Percentiles rank a stretch among this genome's conserved stretches.
These are phyloP conservation scores for Rhipidocladum racemiflorum DNA, from an alignment of 176 grass and related monocot species.

Conservation along the genomic window DNA sequence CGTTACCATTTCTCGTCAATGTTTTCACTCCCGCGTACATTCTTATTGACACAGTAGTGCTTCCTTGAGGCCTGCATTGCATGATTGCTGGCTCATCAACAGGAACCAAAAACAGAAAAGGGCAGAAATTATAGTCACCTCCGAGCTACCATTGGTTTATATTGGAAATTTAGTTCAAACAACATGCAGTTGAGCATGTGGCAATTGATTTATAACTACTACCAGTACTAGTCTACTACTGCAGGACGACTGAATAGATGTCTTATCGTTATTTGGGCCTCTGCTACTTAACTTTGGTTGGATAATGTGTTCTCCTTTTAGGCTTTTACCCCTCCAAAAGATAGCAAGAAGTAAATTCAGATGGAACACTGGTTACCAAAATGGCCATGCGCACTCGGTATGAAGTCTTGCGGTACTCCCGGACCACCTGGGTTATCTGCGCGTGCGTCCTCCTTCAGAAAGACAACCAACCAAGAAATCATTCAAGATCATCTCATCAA, in stretches of 20 bases:
- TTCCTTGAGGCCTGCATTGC: constrained; percentile 77
- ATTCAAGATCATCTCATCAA: constrained; percentile 19
- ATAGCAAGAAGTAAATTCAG: background rate
- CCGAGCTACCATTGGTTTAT: background rate
- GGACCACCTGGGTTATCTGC: constrained; percentile 92
- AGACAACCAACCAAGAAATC: constrained; percentile 21
- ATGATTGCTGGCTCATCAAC: background rate
- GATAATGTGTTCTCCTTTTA: background rate
- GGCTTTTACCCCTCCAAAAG: background rate
- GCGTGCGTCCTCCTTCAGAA: constrained; percentile 91
- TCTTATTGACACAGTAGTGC: constrained; percentile 81
- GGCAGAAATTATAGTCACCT: background rate
- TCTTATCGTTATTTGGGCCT: too few relatives aligned
- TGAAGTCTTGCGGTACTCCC: constrained; percentile 88
- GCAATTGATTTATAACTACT: too few relatives aligned
- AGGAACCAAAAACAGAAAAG: background rate
- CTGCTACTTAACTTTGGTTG: background rate
- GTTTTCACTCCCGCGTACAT: constrained; percentile 52
- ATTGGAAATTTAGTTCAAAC: too few relatives aligned
- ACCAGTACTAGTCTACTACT: too few relatives aligned
- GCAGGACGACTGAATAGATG: too few relatives aligned
- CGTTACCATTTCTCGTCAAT: constrained; percentile 82
- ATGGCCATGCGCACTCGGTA: constrained; percentile 85
- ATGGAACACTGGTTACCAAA: constrained; percentile 44
- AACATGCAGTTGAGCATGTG: too few relatives aligned